These are phyloP conservation scores for Ceratobasidium theobromae DNA, from an alignment of 1,284 basidiomycete species.

Conservation along the genomic window DNA sequence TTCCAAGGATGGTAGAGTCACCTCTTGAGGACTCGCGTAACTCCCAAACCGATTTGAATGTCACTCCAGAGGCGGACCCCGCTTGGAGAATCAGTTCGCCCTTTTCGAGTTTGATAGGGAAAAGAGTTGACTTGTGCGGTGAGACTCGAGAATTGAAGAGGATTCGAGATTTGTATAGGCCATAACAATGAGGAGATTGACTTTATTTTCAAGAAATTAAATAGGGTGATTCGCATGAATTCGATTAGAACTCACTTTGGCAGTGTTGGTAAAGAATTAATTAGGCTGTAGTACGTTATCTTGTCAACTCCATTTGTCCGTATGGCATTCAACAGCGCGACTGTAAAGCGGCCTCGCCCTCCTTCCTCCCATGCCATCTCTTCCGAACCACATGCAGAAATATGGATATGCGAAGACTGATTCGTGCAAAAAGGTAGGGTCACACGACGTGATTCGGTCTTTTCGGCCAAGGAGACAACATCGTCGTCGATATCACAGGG, in stretches of 20 bases:
- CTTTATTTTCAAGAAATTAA: neutral
- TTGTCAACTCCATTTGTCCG: constrained; percentile 54
- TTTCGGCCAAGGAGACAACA: neutral
- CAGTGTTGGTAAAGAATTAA: constrained; percentile 39
- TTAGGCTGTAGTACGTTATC: constrained; percentile 52
- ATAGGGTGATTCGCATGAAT: neutral
- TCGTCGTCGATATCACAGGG: neutral
- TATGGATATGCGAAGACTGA: constrained; percentile 1
- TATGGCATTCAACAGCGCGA: constrained; percentile 52
- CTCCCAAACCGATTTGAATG: constrained; percentile 53
- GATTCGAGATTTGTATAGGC: neutral
- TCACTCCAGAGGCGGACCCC: constrained; percentile 60
- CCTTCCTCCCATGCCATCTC: constrained; percentile 25
- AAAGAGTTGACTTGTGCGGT: neutral
- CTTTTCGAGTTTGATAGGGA: neutral
- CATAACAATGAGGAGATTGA: neutral
- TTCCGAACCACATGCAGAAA: constrained; percentile 20
- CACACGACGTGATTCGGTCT: neutral
- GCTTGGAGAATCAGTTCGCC: constrained; percentile 48
- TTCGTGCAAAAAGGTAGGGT: neutral
- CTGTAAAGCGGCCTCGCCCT: constrained; percentile 57
- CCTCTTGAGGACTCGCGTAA: constrained; percentile 58
- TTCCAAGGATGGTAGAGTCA: too few species aligned
- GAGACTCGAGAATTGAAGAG: neutral
- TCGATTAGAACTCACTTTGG: constrained; percentile 37